Conservation (phyloP, 805 yeast genomes). For the Komagataella ulmi region DNA sequence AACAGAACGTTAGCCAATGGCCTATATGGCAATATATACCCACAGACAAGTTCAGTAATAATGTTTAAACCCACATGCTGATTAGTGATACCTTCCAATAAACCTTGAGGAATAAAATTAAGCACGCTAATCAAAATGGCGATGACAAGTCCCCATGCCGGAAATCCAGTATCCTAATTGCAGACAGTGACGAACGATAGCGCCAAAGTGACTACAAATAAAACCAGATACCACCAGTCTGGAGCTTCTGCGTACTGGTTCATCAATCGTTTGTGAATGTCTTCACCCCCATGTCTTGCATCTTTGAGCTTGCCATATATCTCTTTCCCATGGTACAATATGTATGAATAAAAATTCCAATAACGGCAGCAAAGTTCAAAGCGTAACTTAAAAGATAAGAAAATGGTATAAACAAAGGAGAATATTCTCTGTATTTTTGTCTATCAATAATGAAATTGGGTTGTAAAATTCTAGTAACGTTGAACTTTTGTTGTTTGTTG, state of each 20-base stretch:
- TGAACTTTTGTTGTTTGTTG: neutral
- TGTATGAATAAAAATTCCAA: neutral
- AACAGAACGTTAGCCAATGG: conserved; percentile 51
- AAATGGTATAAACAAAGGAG: conserved; percentile 1
- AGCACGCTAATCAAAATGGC: conserved; percentile 40
- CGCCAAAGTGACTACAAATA: conserved; percentile 30
- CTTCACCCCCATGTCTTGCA: neutral
- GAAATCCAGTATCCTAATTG: conserved; percentile 36
- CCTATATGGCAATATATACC: conserved; percentile 49
- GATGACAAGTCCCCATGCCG: conserved; percentile 50
- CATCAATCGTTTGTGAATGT: conserved; percentile 35
- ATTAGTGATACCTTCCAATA: conserved; percentile 53
- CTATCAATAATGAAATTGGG: neutral
- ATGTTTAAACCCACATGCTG: conserved; percentile 45
- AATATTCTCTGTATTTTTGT: neutral
- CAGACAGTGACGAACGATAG: conserved; percentile 25
- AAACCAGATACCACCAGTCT: conserved; percentile 49
- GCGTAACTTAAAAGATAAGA: neutral
- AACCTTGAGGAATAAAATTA: conserved; percentile 47
- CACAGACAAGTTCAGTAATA: conserved; percentile 49
- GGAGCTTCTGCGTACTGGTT: conserved; percentile 53
- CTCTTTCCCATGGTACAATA: neutral
- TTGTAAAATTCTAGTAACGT: neutral
- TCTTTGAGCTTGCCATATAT: neutral
- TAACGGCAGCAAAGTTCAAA: neutral